Conservation (phyloP, 495 filamentous ascomycete genomes). For the Penicillium desertorum region DNA sequence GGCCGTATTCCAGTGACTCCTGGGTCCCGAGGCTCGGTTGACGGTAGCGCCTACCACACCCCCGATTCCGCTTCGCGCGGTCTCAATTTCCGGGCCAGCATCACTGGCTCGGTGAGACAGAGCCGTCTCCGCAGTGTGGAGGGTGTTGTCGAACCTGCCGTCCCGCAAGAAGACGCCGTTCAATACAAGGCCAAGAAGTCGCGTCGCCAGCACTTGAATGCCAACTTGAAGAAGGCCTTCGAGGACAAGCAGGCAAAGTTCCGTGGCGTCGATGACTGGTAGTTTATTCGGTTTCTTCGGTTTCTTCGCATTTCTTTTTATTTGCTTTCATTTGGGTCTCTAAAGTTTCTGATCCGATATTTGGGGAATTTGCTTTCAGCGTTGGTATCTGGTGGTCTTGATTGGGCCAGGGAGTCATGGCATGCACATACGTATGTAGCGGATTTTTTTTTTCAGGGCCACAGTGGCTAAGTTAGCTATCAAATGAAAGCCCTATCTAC, state of each 20-base stretch:
- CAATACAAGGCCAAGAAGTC: constrained; percentile 57
- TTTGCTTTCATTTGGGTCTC: constrained; percentile 5
- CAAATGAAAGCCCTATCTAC: constrained; percentile 4
- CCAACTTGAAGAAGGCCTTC: constrained; percentile 41
- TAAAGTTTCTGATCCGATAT: constrained; percentile 1
- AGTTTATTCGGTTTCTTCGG: neutral
- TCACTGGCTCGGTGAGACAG: constrained; percentile 47
- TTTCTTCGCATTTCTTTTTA: constrained; percentile 4
- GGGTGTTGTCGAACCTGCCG: constrained; percentile 32
- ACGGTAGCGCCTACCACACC: constrained; percentile 53
- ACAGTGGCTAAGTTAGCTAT: constrained; percentile 8
- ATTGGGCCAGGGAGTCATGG: constrained; percentile 2
- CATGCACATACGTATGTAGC: constrained; percentile 11
- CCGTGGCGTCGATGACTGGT: constrained; percentile 36
- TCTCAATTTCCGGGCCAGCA: constrained; percentile 44
- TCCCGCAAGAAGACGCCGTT: constrained; percentile 54
- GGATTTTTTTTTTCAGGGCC: neutral
- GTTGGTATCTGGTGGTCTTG: constrained; percentile 7
- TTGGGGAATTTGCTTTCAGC: constrained; percentile 11
- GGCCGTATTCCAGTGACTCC: constrained; percentile 42
- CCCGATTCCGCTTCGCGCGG: constrained; percentile 50
- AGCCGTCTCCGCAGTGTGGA: constrained; percentile 46
- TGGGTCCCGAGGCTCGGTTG: constrained; percentile 41
- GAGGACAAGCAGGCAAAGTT: constrained; percentile 40
- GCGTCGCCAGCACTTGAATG: constrained; percentile 55